Evolutionary conservation across 2,329 filamentous ascomycete genomes (phyloP), one percentile per base, ranked within the genome.

Genomic region (Fusarium dlaminii): DNA sequence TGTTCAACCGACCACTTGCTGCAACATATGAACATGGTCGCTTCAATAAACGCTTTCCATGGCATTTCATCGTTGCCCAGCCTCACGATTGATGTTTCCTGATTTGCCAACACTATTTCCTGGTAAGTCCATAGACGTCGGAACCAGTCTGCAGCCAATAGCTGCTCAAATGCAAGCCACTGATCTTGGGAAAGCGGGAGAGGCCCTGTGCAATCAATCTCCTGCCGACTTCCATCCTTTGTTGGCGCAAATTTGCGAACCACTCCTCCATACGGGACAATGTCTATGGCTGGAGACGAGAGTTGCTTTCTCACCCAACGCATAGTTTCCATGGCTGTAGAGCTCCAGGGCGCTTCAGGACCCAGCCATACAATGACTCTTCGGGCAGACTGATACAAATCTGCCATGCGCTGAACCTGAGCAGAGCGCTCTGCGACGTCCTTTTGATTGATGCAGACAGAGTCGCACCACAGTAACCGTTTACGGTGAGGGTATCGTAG

Each of bases 361-460:
- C 63, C 57, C 3, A 65, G 22, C 63, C 63, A 65, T 11, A 65
- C n/a, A 13, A 65, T 22, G 18, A 65, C 63, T 5, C 57, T 34
- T 13, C 6, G 17, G 6, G 56, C 39, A 3, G 13, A 14, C 4
- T 10, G 14, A 9, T 52, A 65, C 18, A 65, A 18, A 10, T 62
- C 37, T 27, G 40, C 15, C 39, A 65, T 63, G 3, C 27, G 40
- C n/a, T 34, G 45, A 10, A 63, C 46, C 27, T 65, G 63, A 0
- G 14, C 7, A 8, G 46, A 13, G 14, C 63, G 63, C 10, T 65
- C 46, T 3, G 13, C 1, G 5, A 62, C 5, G 5, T 65, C 14
- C 9, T 14, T 24, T 8, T 65, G 63, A 5, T 65, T 52, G 9
- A 65, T 63, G 10, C 63, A 65, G 20, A 65, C 40, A 24, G 56